phyloP scores from a whole-genome alignment of 2,329 filamentous ascomycete species.

The Teratosphaeria viscida region DNA sequence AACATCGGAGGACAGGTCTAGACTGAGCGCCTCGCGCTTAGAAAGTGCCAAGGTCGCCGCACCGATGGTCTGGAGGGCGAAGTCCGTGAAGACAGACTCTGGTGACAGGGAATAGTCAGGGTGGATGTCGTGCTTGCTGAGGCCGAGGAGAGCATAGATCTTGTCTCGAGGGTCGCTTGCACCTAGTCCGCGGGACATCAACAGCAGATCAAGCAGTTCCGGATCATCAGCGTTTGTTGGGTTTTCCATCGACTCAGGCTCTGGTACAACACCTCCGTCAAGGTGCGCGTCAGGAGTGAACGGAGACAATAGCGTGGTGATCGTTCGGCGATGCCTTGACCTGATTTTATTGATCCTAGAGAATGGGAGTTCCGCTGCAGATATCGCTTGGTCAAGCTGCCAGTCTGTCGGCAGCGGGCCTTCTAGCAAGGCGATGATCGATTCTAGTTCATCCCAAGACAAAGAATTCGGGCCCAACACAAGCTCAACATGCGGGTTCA shows the following conservation, averaged over 20 bases:
- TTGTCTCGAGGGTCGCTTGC: conserved; percentile 21
- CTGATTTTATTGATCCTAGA: conserved; percentile 22
- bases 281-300: background rate
- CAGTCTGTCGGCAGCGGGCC: conserved; percentile 14
- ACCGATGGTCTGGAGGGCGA: conserved; percentile 18
- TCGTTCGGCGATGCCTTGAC: conserved; percentile 12
- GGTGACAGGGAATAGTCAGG: conserved; percentile 18
- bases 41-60: conserved; percentile 9
- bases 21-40: background rate
- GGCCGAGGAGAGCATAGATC: conserved; percentile 19
- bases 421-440: conserved; percentile 16
- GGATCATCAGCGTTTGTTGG: conserved; percentile 7
- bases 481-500: conserved; percentile 20
- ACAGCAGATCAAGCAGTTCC: conserved; percentile 20
- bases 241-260: background rate
- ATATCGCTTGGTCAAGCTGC: conserved; percentile 19
- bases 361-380: conserved; percentile 19
- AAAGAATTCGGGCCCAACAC: conserved; percentile 16
- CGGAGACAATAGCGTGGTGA: conserved; percentile 1
- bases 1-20: conserved; percentile 4
- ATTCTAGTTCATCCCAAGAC: conserved; percentile 20
- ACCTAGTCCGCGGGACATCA: conserved; percentile 20
- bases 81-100: conserved; percentile 19
- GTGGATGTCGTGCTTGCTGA: conserved; percentile 17
- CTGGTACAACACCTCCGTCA: background rate